phyloP scores from a whole-genome alignment of 176 grass and related monocot species.

The Carex pumila region DNA sequence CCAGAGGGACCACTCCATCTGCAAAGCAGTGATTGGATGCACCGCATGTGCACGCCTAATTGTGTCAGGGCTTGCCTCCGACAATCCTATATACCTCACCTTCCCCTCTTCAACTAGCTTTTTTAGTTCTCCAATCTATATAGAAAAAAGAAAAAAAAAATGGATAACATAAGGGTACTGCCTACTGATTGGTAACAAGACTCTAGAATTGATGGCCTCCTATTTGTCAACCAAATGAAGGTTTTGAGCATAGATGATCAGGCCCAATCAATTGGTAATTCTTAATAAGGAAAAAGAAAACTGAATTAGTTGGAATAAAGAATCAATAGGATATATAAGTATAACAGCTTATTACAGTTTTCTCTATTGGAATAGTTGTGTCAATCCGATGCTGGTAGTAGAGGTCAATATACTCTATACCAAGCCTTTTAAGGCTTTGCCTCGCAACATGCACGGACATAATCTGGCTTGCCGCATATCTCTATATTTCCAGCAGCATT shows the following conservation, averaged over 20 bases:
- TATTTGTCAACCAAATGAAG: background rate
- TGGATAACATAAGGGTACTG: too few species aligned
- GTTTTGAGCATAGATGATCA: background rate
- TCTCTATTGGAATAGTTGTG: conserved; percentile 30
- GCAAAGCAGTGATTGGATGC: conserved; percentile 59
- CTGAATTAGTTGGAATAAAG: background rate
- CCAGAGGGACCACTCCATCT: conserved; percentile 96
- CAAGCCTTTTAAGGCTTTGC: conserved; percentile 33
- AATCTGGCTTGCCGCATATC: conserved; percentile 35
- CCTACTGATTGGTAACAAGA: too few species aligned
- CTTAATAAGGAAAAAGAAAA: background rate
- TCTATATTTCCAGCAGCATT: background rate
- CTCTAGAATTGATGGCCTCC: too few species aligned
- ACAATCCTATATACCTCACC: conserved; percentile 66
- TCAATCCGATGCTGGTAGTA: conserved; percentile 63
- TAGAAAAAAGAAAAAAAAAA: background rate
- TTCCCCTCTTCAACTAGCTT: conserved; percentile 80
- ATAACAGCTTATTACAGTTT: conserved; percentile 29
- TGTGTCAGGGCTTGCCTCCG: conserved; percentile 66
- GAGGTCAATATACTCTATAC: conserved; percentile 45
- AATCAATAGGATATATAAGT: background rate
- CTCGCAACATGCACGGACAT: conserved; percentile 35
- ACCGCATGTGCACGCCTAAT: conserved; percentile 64
- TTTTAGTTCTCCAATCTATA: conserved; percentile 72
- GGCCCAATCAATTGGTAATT: background rate